These are phyloP conservation scores for Globisporangium alternatum DNA, from an alignment of 352 stramenopile genomes.

Conservation along the genomic window DNA sequence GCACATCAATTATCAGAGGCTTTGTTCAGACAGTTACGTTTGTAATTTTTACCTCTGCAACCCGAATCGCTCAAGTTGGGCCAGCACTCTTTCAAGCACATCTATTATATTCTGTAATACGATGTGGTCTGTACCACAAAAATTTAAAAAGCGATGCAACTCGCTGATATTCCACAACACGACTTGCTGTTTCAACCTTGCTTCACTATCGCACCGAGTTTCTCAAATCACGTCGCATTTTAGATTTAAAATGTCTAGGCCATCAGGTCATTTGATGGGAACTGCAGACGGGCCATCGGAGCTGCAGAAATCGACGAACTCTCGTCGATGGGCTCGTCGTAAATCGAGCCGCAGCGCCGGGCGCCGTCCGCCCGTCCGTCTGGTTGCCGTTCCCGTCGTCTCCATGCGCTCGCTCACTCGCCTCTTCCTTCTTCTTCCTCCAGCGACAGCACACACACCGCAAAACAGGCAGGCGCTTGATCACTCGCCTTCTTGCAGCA, in stretches of 20 bases:
- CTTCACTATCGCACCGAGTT: background rate
- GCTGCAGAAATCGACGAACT: background rate
- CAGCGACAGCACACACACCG: too few species aligned
- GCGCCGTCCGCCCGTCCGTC: background rate
- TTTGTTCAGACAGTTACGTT: too few species aligned
- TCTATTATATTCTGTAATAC: background rate
- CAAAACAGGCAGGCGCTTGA: background rate
- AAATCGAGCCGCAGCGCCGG: too few species aligned
- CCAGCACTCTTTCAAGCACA: background rate
- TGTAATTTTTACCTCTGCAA: slow-evolving; percentile 5
- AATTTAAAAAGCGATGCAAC: background rate
- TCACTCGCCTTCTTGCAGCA: background rate
- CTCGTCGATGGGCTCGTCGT: background rate
- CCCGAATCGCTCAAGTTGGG: slow-evolving; percentile 4
- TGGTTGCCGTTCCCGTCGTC: background rate
- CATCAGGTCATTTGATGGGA: background rate
- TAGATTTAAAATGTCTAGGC: background rate
- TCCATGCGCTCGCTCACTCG: background rate
- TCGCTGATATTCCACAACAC: background rate
- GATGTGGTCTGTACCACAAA: background rate
- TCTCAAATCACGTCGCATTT: background rate
- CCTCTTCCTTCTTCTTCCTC: too few species aligned
- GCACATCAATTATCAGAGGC: too few species aligned
- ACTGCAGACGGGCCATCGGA: background rate
- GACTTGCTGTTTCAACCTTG: background rate